Conservation (phyloP, 2,329 filamentous ascomycete species). For the Nemania sp. region DNA sequence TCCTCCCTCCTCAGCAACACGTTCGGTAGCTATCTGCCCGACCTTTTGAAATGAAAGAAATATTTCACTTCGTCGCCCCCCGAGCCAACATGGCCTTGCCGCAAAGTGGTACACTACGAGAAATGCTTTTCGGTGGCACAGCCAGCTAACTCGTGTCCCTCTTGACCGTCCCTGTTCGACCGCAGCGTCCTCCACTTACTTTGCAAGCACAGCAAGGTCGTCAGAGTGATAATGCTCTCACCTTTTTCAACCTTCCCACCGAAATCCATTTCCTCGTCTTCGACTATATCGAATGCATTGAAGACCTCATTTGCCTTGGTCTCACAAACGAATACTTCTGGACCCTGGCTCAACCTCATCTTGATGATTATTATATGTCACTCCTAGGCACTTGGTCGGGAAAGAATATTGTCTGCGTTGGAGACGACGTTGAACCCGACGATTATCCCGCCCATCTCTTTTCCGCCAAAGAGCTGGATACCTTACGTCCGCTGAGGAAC, state of each 20-base stretch:
- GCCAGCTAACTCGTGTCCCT: background rate
- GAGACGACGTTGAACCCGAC: slow-evolving; percentile 35
- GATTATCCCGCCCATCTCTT: slow-evolving; percentile 38
- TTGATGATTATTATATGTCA: slow-evolving; percentile 36
- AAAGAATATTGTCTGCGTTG: slow-evolving; percentile 48
- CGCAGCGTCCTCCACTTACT: background rate
- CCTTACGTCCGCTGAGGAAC: no score
- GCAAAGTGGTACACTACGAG: background rate
- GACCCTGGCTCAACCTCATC: slow-evolving; percentile 2
- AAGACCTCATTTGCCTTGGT: slow-evolving; percentile 22
- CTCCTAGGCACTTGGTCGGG: slow-evolving; percentile 48
- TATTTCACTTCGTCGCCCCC: background rate
- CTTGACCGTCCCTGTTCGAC: background rate
- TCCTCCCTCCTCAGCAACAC: no score
- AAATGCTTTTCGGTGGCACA: background rate
- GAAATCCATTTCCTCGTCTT: slow-evolving; percentile 33
- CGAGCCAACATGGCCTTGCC: background rate
- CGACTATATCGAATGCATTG: slow-evolving; percentile 6
- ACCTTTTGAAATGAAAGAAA: background rate
- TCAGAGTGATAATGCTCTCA: background rate
- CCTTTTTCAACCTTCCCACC: slow-evolving; percentile 21
- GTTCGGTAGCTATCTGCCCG: no score
- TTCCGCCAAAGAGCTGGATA: slow-evolving; percentile 33
- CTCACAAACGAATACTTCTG: slow-evolving; percentile 29
- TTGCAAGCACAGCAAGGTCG: background rate